Evolutionary conservation across 2,329 filamentous ascomycete genomes (phyloP), one percentile per base, ranked within the genome.

Genomic region (Sphaerulina vaccinii): DNA sequence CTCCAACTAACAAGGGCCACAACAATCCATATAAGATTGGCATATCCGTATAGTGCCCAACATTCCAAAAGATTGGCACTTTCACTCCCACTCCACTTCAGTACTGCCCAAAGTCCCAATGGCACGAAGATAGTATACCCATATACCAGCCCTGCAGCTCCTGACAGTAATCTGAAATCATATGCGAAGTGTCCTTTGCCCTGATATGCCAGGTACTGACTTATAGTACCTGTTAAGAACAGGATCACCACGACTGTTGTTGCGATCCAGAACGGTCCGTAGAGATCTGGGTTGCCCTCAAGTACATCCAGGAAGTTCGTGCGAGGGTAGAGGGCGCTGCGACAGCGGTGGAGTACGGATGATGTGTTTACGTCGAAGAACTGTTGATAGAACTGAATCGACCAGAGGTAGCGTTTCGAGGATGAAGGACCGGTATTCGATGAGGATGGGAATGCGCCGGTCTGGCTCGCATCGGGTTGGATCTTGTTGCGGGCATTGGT

Each of bases 321-420:
- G 57, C 90, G 85, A 39, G 93, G 93, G 72, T 87, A 96, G 33
- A 97, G 76, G n/a, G 92, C 86, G 1, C 90, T 87, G 71, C 85
- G 85, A 73, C 93, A 97, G 60, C 93, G 87, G 65, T 85, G 80
- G 50, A 96, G 75, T 16, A 99, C 91, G 47, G 93, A 88, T 54
- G 82, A 85, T 1, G 93, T 97, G 74, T 99, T 93, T 59, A 99
- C 92, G 68, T 99, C 93, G 75, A 99, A 99, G 82, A 93, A 97
- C 75, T 96, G 93, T 50, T 90, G 84, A 76, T 99, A 99, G 78
- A 96, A 99, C 52, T 84, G 84, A 57, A 97, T 78, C 39, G 85
- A 85, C 93, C 93, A 99, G 59, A 97, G 87, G 75, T 86, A 90
- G 66, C 88, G 88, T 75, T 97, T 97, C 55, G 68, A 64, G 39